A percentile compares a stretch with the other conserved stretches of the same genome.
phyloP scores from a whole-genome alignment of 139 green algal species.

The Chlamydomonas sp. region DNA sequence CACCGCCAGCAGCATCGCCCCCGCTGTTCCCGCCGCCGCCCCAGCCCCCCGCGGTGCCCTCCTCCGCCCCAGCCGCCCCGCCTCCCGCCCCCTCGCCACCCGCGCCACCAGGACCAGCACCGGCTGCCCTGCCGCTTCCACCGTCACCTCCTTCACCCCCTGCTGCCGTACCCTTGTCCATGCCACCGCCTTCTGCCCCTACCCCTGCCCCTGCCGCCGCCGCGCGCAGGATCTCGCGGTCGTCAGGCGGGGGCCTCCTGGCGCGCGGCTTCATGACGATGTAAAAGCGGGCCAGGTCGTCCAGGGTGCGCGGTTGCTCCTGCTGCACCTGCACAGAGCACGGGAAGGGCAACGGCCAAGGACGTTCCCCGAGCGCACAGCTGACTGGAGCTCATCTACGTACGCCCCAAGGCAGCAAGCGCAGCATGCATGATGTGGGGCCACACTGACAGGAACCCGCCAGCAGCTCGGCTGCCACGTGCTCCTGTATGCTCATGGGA shows the following conservation, averaged over 20 bases:
- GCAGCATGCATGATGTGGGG: neutral
- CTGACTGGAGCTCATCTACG: neutral
- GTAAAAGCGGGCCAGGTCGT: conserved; percentile 66
- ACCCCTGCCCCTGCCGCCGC: neutral
- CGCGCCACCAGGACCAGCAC: neutral
- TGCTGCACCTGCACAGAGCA: conserved; percentile 35
- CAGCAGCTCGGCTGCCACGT: neutral
- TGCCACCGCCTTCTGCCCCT: neutral
- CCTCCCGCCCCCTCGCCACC: neutral
- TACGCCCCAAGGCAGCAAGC: neutral
- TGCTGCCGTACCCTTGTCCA: neutral
- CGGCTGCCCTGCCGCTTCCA: neutral
- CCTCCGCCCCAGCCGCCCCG: neutral
- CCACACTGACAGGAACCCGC: neutral
- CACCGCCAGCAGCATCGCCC: neutral
- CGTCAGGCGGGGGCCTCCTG: neutral
- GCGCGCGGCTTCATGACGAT: conserved; percentile 51
- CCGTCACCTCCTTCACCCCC: neutral
- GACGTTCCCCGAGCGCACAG: neutral
- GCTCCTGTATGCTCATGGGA: neutral
- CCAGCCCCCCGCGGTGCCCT: neutral
- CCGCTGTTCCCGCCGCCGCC: neutral
- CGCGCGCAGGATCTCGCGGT: neutral
- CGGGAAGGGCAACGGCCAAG: neutral
- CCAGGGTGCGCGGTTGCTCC: conserved; percentile 44